Evolutionary conservation across 768 basidiomycete genomes (phyloP).

Genomic region (Collybia mongolica): DNA sequence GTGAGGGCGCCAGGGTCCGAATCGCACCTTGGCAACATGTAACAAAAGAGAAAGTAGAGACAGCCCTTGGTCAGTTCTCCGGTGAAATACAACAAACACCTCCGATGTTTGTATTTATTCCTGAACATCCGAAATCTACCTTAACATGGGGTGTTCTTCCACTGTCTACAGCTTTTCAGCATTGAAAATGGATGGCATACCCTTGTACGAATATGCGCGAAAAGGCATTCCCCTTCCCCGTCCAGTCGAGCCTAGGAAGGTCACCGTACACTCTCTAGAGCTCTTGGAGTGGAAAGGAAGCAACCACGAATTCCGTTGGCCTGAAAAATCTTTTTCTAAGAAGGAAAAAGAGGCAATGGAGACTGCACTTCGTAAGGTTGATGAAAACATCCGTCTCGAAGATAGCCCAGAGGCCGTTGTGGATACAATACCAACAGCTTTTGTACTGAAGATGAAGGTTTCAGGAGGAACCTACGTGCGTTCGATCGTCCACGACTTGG

Average conservation of each 20-base stretch:
- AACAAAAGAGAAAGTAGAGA: slow-evolving; percentile 73
- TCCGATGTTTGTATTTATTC: slow-evolving; percentile 65
- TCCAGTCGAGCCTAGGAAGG: slow-evolving; percentile 85
- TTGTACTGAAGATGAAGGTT: slow-evolving; percentile 89
- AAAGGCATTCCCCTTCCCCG: slow-evolving; percentile 88
- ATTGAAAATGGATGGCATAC: slow-evolving; percentile 96
- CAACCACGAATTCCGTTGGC: slow-evolving; percentile 78
- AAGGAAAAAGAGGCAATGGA: slow-evolving; percentile 72
- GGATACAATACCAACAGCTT: slow-evolving; percentile 62
- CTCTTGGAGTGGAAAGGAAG: slow-evolving; percentile 75
- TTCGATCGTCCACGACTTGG: slow-evolving; percentile 92
- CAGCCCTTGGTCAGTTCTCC: slow-evolving; percentile 66
- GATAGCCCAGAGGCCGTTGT: slow-evolving; percentile 34
- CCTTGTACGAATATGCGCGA: slow-evolving; percentile 94
- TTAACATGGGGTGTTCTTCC: slow-evolving; percentile 2
- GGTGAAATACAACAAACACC: slow-evolving; percentile 91
- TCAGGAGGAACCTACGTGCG: slow-evolving; percentile 97
- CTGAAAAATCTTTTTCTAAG: slow-evolving; percentile 62
- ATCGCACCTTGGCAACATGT: slow-evolving; percentile 82
- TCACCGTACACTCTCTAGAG: slow-evolving; percentile 79
- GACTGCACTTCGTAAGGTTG: slow-evolving; percentile 54
- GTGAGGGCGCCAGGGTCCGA: slow-evolving; percentile 80
- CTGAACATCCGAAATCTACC: neutral
- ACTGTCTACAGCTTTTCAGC: slow-evolving; percentile 79
- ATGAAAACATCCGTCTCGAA: slow-evolving; percentile 34